Percentiles rank a stretch among this genome's conserved stretches.
phyloP scores from a whole-genome alignment of 2,329 filamentous ascomycete species.

The Monilinia polystroma region DNA sequence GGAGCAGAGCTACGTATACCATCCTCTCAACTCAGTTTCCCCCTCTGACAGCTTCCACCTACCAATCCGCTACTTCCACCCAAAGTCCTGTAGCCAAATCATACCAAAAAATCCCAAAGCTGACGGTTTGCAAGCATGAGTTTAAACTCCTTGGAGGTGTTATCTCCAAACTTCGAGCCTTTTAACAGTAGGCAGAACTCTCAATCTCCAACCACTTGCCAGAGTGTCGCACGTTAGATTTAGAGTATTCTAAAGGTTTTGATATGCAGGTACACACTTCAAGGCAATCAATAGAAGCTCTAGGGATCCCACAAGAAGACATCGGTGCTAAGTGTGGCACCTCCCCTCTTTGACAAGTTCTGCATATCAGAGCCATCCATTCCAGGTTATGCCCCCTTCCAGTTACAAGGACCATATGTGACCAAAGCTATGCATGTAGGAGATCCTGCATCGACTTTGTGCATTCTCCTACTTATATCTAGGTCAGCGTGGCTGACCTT shows the following conservation, averaged over 20 bases:
- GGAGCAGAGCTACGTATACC: neutral
- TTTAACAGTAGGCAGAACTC: no score
- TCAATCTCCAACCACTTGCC: slow-evolving; percentile 19
- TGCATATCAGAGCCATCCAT: no score
- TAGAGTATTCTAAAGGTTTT: slow-evolving; percentile 29
- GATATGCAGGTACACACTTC: slow-evolving; percentile 38
- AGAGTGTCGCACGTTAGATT: slow-evolving; percentile 27
- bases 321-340: no score
- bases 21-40: neutral
- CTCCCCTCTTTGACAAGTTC: no score
- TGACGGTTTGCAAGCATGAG: no score
- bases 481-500: slow-evolving; percentile 22
- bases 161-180: no score
- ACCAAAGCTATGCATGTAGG: neutral
- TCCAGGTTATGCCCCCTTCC: no score
- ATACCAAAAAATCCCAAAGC: no score
- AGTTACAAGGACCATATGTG: neutral
- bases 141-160: neutral
- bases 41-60: no score
- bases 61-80: neutral
- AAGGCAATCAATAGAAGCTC: slow-evolving; percentile 28
- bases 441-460: slow-evolving; percentile 23
- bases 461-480: slow-evolving; percentile 26
- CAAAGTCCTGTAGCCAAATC: no score
- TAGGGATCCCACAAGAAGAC: slow-evolving; percentile 37